These are phyloP conservation scores for Shiraia bambusicola DNA, from an alignment of 2,329 filamentous ascomycete genomes.

Conservation along the genomic window DNA sequence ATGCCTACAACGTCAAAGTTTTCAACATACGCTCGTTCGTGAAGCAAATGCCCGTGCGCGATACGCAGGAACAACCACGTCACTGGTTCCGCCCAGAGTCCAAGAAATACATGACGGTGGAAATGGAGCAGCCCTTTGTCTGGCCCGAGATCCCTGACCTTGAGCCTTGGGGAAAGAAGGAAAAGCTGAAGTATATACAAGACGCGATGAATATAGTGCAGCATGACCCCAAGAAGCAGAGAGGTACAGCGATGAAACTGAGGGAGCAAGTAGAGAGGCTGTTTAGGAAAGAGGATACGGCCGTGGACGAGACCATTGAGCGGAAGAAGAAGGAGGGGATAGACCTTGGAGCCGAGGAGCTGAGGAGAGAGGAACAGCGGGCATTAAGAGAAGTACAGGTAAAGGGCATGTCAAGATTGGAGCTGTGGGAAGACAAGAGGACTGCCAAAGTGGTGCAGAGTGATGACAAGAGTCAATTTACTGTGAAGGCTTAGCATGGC, in stretches of 20 bases:
- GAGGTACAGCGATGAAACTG: conserved; percentile 19
- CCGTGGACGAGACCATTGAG: conserved; percentile 4
- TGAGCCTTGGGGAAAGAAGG: conserved; percentile 45
- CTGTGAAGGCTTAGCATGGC: conserved; percentile 18
- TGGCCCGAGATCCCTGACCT: conserved; percentile 73
- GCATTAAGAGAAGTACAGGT: conserved; percentile 37
- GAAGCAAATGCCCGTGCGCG: conserved; percentile 65
- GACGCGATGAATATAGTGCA: conserved; percentile 9
- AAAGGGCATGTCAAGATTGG: conserved; percentile 43
- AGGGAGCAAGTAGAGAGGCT: conserved; percentile 30
- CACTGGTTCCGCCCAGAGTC: conserved; percentile 69
- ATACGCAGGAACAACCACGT: conserved; percentile 51
- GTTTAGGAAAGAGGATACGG: conserved; percentile 18
- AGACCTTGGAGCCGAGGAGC: conserved; percentile 8
- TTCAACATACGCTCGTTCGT: conserved; percentile 75
- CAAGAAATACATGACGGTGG: conserved; percentile 92
- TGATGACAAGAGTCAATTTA: conserved; percentile 17
- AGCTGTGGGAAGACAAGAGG: conserved; percentile 34
- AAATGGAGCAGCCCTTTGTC: conserved; percentile 82
- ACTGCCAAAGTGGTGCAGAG: conserved; percentile 21
- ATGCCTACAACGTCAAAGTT: conserved; percentile 75
- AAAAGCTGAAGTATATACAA: conserved; percentile 42
- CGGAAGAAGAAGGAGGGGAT: conserved; percentile 8
- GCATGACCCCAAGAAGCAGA: conserved; percentile 11
- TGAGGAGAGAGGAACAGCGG: conserved; percentile 10